Evolutionary conservation across 2,329 filamentous ascomycete species (phyloP).

Genomic region (Penicillium sp.): DNA sequence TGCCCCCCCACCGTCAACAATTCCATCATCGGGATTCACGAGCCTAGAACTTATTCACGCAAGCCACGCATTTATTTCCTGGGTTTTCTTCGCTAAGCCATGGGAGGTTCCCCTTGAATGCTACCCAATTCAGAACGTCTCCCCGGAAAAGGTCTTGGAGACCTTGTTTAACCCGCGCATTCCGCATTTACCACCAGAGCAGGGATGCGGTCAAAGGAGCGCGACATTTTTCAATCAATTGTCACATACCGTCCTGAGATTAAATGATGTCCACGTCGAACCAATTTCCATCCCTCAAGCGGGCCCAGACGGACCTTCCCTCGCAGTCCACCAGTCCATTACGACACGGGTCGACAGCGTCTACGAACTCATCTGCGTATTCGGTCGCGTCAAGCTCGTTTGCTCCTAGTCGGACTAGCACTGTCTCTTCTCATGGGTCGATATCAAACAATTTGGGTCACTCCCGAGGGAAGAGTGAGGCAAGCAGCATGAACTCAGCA

Average conservation of each 20-base stretch:
- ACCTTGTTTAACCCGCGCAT: conserved; percentile 9
- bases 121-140: neutral
- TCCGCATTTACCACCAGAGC: conserved; percentile 29
- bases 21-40: conserved; percentile 16
- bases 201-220: conserved; percentile 41
- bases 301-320: conserved; percentile 39
- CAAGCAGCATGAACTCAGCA: conserved; percentile 52
- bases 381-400: conserved; percentile 50
- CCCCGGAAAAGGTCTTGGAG: neutral
- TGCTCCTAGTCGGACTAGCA: conserved; percentile 61
- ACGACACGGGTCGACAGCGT: conserved; percentile 55
- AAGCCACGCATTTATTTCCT: neutral
- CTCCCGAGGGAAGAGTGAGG: conserved; percentile 74
- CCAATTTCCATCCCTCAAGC: conserved; percentile 35
- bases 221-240: conserved; percentile 24
- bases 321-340: conserved; percentile 45
- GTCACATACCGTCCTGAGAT: conserved; percentile 28
- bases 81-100: neutral
- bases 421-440: conserved; percentile 70
- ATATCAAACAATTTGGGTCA: conserved; percentile 55
- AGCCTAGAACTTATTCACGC: neutral
- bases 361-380: conserved; percentile 53
- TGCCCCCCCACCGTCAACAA: conserved; percentile 26
- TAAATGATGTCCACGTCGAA: conserved; percentile 36
- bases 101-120: conserved; percentile 10